Evolutionary conservation across 2,329 filamentous ascomycete genomes (phyloP), one percentile per base, ranked within the genome.

Genomic region (Penicillium brevicompactum): DNA sequence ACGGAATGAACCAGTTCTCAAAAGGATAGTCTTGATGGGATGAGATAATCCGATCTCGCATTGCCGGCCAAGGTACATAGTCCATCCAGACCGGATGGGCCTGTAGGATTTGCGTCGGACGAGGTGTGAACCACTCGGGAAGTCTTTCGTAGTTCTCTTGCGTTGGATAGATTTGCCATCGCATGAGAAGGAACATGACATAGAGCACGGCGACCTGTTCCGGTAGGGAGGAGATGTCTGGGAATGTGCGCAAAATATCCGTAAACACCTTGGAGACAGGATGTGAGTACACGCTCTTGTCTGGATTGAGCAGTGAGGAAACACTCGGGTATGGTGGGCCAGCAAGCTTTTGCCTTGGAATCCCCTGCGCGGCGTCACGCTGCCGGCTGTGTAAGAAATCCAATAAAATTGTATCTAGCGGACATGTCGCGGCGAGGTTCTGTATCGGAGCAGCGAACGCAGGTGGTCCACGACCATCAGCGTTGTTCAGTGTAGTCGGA

Each of bases 181-280:
- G 84, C 87, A 94, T 91, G 60, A 92, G 70, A 31, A 92, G 81
- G 73, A 95, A 96, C 90, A 96, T 95, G 68, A 88, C 78, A 70
- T 92, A 95, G 7, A 96, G 80, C 6, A 91, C 85, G 8, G 89
- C 91, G 0, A 95, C 85, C 65, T 90, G 88, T 74, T 96, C 91
- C 0, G 92, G 91, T 0, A 95, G 80, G n/a, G 81, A 82, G 4
- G 82, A 84, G 30, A 96, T 85, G 64, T 90, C 87, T 0, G 91
- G 90, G 64, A 96, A 95, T n/a, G 88, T 91, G 60, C 84, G 81
- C 10, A 96, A 79, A 55, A 96, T 91, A 71, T 95, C 91, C 41
- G 90, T 92, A 69, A 95, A 90, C 13, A 96, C 84, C 62, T 90
- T 90, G 6, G 90, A 93, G 1, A 96, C 79, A 1, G 90, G 90